phyloP scores from a whole-genome alignment of 805 yeast species.

The Hanseniaspora vineae region DNA sequence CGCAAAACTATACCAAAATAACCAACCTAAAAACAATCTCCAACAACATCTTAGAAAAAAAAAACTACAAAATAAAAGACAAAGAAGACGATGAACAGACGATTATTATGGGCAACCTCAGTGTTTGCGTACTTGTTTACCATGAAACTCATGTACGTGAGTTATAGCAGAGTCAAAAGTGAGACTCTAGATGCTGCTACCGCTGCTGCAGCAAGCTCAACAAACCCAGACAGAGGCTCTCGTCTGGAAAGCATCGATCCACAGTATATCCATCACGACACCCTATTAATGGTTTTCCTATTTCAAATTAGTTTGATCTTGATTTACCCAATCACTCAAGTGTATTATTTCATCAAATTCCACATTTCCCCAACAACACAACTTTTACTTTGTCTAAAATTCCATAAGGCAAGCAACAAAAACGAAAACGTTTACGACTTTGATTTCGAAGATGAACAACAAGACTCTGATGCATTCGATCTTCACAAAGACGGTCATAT shows the following conservation, averaged over 20 bases:
- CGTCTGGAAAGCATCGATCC: background rate
- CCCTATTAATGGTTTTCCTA: slow-evolving; percentile 10
- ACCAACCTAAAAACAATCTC: background rate
- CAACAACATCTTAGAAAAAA: background rate
- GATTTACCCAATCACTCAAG: slow-evolving; percentile 12
- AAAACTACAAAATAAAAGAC: background rate
- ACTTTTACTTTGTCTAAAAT: background rate
- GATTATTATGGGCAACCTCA: background rate
- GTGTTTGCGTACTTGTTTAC: background rate
- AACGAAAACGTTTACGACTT: background rate
- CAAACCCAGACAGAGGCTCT: no score
- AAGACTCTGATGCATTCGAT: background rate
- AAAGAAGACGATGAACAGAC: background rate
- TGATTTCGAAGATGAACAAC: background rate
- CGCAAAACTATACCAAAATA: no score
- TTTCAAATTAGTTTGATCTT: slow-evolving; percentile 13
- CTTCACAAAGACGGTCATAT: no score
- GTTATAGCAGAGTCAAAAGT: background rate
- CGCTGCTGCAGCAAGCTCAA: background rate
- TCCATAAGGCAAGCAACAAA: slow-evolving; percentile 1
- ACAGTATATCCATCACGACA: slow-evolving; percentile 4
- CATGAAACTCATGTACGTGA: background rate
- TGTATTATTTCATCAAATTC: slow-evolving; percentile 3
- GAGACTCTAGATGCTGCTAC: slow-evolving; percentile 4
- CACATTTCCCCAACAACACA: slow-evolving; percentile 3